Base-by-base conservation (phyloP, 2,329 filamentous ascomycete species). In the Penicillium sp. region DNA sequence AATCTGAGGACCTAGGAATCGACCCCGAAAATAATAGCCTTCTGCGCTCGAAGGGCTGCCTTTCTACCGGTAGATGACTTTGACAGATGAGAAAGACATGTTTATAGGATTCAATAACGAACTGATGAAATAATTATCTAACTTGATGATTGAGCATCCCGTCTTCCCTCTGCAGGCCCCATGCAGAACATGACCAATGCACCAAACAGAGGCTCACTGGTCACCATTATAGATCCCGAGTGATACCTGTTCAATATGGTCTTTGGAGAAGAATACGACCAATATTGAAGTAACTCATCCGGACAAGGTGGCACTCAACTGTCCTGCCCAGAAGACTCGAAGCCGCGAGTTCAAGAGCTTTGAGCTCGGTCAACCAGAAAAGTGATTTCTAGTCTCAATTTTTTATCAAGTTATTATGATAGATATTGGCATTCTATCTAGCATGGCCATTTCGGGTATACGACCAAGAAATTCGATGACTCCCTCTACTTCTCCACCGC, bases 211-310 rank as follows among this genome's bases (percentile, higher is more conserved):
- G 78, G 78, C 3, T 59, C 67, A 10, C 59, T 78, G 8, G 63
- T 80, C 6, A 77, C 74, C 0, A 56, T 80, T 6, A 68, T 61
- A 1, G 78, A 81, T 51, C 77, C 78, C 0, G 76, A 79, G 52
- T 78, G 62, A 6, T 78, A 79, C 54, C 73, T 70, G 1, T 56
- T 80, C 14, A 78, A 79, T 61, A 67, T 81, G 11, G 70, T 81
- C 1, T 74, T 75, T 62, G 79, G 78, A 2, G 75, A 77, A 52
- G 55, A 58, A 8, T 67, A 22, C 71, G 5, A 66, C 70, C 1
- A 57, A 66, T 8, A 19, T 35, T 19, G 28, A 61, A 1, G 66
- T 64, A 1, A 30, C 53, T 10, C 65, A 66, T 25, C 69, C 66
- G 0, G 61, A 65, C 28, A 68, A 68, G 14, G 54, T 75, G 2